These are phyloP conservation scores for Xerocomus spinulosus DNA, from an alignment of 768 basidiomycete genomes.

Conservation along the genomic window DNA sequence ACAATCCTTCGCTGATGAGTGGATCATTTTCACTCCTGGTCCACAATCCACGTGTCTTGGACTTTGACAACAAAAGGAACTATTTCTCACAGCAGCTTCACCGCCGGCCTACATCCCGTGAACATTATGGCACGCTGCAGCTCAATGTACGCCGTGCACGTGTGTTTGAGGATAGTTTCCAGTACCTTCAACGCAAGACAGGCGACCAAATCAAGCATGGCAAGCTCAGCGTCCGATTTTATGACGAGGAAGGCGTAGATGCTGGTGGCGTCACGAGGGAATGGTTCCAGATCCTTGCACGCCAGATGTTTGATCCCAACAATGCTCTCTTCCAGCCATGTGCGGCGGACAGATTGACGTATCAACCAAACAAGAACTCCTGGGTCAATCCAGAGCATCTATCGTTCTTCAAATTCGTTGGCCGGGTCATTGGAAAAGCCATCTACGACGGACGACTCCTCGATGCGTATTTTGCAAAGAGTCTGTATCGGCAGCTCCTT, in stretches of 20 bases:
- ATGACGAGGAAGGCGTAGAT: constrained; percentile 96
- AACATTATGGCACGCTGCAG: constrained; percentile 79
- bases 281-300: constrained; percentile 97
- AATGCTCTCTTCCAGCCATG: constrained; percentile 98
- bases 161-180: constrained; percentile 98
- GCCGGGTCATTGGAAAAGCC: constrained; percentile 95
- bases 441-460: constrained; percentile 94
- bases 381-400: constrained; percentile 95
- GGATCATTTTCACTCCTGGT: constrained; percentile 96
- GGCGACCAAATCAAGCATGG: constrained; percentile 98
- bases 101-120: constrained; percentile 70
- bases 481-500: constrained; percentile 91
- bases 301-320: constrained; percentile 99
- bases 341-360: constrained; percentile 90
- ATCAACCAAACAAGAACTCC: constrained; percentile 93
- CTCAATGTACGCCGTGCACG: constrained; percentile 85
- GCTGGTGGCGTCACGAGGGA: constrained; percentile 97
- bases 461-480: constrained; percentile 97
- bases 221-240: constrained; percentile 94
- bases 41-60: constrained; percentile 92
- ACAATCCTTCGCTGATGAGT: constrained; percentile 96
- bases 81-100: constrained; percentile 92
- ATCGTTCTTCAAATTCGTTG: constrained; percentile 98
- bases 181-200: constrained; percentile 79
- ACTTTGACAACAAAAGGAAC: constrained; percentile 99